These are phyloP conservation scores for Tephrocybe sp. DNA, from an alignment of 768 basidiomycete genomes.

Conservation along the genomic window DNA sequence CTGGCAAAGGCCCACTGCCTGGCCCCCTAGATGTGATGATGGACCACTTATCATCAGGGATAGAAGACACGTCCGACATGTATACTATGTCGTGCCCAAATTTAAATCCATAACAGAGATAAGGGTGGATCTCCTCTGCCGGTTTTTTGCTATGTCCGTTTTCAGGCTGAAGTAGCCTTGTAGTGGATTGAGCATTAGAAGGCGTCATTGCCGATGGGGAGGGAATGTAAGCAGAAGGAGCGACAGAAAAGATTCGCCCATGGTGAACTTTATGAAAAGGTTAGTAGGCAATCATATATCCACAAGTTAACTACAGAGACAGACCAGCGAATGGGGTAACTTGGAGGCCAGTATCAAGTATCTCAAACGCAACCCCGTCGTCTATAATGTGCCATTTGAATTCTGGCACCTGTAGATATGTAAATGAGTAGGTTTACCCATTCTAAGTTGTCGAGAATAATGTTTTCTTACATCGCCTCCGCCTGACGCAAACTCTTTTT, in stretches of 20 bases:
- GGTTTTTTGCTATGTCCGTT: conserved; percentile 7
- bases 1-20: conserved; percentile 34
- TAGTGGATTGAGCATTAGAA: conserved; percentile 29
- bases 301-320: conserved; percentile 16
- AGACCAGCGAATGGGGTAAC: conserved; percentile 67
- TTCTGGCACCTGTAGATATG: conserved; percentile 60
- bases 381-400: conserved; percentile 82
- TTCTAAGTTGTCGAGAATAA: no score
- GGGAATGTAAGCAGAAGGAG: conserved; percentile 34
- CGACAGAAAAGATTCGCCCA: conserved; percentile 57
- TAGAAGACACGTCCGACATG: conserved; percentile 78
- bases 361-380: conserved; percentile 63
- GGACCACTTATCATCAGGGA: conserved; percentile 72
- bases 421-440: no score
- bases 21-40: conserved; percentile 32
- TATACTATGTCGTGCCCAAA: conserved; percentile 68
- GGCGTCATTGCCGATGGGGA: conserved; percentile 38
- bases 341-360: conserved; percentile 58
- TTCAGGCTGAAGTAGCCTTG: conserved; percentile 23
- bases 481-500: conserved; percentile 74
- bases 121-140: conserved; percentile 45
- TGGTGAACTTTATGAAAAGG: conserved; percentile 55
- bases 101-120: conserved; percentile 67
- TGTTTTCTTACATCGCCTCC: conserved; percentile 59
- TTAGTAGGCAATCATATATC: conserved; percentile 5